A percentile compares a stretch with the other conserved stretches of the same genome.
Evolutionary conservation across 163 green algal genomes (phyloP).

Genomic region (Chlamydomonas reinhardtii): DNA sequence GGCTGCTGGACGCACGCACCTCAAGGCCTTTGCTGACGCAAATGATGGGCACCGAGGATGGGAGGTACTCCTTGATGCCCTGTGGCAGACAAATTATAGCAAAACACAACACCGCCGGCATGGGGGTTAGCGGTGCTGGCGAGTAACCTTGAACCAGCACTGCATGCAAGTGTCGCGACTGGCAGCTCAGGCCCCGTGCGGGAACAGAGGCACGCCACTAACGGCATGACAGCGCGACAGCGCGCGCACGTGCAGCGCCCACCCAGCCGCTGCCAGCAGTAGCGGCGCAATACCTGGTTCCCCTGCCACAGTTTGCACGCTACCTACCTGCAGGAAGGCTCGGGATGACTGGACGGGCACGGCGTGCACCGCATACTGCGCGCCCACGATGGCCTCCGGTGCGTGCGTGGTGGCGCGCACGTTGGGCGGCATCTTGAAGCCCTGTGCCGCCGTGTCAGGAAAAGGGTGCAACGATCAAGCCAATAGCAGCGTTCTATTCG

Average conservation of each 20-base stretch:
- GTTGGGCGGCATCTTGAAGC: constrained; percentile 90
- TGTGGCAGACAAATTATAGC: background rate
- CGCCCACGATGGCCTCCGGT: constrained; percentile 84
- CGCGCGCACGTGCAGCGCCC: too few relatives aligned
- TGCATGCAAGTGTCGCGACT: background rate
- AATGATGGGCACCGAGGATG: constrained; percentile 88
- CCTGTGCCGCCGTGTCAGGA: constrained; percentile 51
- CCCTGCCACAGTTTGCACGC: too few relatives aligned
- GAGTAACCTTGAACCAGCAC: too few relatives aligned
- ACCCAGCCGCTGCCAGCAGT: too few relatives aligned
- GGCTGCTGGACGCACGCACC: constrained; percentile 11
- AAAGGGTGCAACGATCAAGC: too few relatives aligned
- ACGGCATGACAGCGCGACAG: too few relatives aligned
- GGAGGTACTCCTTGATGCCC: constrained; percentile 86
- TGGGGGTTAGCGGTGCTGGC: too few relatives aligned
- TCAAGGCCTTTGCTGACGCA: constrained; percentile 92
- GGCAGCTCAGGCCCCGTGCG: too few relatives aligned
- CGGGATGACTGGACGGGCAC: constrained; percentile 95
- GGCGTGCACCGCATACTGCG: constrained; percentile 94
- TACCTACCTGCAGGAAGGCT: constrained; percentile 79
- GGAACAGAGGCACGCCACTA: too few relatives aligned
- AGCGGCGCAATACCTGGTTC: too few relatives aligned
- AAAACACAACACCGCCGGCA: too few relatives aligned
- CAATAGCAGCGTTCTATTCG: too few relatives aligned
- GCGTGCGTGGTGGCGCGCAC: constrained; percentile 91